phyloP scores from a whole-genome alignment of 208 protist species.

The Trypanosoma lewisi region DNA sequence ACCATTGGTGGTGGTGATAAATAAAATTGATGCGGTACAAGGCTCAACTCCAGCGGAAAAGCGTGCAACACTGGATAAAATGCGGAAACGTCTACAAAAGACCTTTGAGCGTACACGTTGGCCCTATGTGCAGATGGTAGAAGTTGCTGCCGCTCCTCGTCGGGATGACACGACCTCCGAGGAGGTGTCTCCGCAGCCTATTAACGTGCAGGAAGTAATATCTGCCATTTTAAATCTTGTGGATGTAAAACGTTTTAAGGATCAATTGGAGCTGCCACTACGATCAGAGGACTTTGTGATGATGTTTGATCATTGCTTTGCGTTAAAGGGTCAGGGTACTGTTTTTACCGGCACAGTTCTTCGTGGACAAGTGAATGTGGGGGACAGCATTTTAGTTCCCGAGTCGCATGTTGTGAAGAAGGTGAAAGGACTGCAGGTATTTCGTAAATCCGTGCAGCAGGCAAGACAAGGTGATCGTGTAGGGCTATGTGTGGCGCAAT shows the following conservation, averaged over 20 bases:
- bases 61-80: conserved; percentile 35
- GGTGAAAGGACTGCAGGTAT: conserved; percentile 96
- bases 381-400: conserved; percentile 88
- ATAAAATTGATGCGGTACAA: conserved; percentile 94
- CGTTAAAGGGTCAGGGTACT: conserved; percentile 94
- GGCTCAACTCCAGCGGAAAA: conserved; percentile 29
- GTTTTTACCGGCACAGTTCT: conserved; percentile 97
- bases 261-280: conserved; percentile 6
- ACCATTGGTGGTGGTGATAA: conserved; percentile 93
- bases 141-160: conserved; percentile 61
- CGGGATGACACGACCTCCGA: conserved; percentile 2
- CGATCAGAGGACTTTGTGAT: conserved; percentile 83
- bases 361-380: conserved; percentile 71
- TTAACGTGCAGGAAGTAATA: conserved; percentile 39
- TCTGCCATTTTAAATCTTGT: conserved; percentile 37
- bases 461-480: conserved; percentile 87
- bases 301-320: conserved; percentile 98
- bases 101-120: conserved; percentile 78
- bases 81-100: conserved; percentile 44
- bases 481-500: conserved; percentile 92
- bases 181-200: conserved; percentile 10
- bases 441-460: conserved; percentile 78
- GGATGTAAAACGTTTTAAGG: conserved; percentile 26
- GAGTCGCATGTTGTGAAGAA: conserved; percentile 69
- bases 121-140: conserved; percentile 62